Evolutionary conservation across 257 asterid genomes (phyloP).

Genomic region (Hygrophila difformis): DNA sequence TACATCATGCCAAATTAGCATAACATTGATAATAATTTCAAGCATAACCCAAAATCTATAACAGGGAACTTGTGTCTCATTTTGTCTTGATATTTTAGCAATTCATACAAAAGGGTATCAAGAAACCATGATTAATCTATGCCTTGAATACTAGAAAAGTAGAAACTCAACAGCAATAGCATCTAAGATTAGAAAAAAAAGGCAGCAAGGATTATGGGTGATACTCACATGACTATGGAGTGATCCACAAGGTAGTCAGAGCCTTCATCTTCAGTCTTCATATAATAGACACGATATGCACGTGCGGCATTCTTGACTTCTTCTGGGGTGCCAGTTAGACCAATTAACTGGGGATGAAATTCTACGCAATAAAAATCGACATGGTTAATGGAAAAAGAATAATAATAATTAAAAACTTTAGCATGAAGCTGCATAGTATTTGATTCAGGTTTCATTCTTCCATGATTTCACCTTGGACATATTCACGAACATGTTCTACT

Average conservation of each 20-base stretch:
- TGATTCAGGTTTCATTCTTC: too few relatives aligned
- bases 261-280: slow-evolving; percentile 95
- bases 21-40: too few relatives aligned
- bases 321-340: slow-evolving; percentile 71
- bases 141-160: too few relatives aligned
- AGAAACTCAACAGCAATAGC: neutral
- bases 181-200: slow-evolving; percentile 1
- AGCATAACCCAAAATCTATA: too few relatives aligned
- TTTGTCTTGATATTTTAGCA: too few relatives aligned
- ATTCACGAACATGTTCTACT: slow-evolving; percentile 82
- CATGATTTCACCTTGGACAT: slow-evolving; percentile 58
- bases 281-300: slow-evolving; percentile 89
- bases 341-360: slow-evolving; percentile 82
- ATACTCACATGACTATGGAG: slow-evolving; percentile 84
- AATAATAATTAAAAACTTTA: neutral
- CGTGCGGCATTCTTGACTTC: slow-evolving; percentile 81
- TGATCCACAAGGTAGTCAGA: slow-evolving; percentile 95
- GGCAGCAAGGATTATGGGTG: slow-evolving; percentile 9
- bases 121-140: too few relatives aligned
- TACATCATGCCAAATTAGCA: too few relatives aligned
- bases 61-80: too few relatives aligned
- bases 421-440: too few relatives aligned
- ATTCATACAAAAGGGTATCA: too few relatives aligned
- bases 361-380: slow-evolving; percentile 33
- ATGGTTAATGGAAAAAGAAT: slow-evolving; percentile 3